Percentiles rank a stretch among this genome's conserved stretches.
phyloP scores from a whole-genome alignment of 768 basidiomycete species.

The Leccinum subgranulosum region DNA sequence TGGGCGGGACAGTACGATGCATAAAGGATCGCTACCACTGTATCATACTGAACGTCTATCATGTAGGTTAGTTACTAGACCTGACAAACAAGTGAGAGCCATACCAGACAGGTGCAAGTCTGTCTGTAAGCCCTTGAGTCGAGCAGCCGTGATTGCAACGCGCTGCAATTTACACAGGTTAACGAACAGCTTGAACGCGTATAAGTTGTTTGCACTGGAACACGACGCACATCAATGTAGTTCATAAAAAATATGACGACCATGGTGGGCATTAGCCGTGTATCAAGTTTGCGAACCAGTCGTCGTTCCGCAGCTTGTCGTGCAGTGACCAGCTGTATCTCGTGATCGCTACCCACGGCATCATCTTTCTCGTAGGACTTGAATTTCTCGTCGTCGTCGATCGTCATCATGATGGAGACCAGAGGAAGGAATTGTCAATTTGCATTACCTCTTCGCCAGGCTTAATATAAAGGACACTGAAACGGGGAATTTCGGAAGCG shows the following conservation, averaged over 20 bases:
- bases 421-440: not conserved
- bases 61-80: not conserved
- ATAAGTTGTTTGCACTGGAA: not conserved
- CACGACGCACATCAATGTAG: conserved; percentile 1
- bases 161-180: not conserved
- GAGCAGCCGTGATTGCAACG: not conserved
- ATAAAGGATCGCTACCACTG: not conserved
- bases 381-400: not conserved
- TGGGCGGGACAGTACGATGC: not conserved
- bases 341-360: not conserved
- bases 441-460: not conserved
- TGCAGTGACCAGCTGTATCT: not conserved
- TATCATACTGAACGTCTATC: not conserved
- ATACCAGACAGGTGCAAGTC: not conserved
- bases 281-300: not conserved
- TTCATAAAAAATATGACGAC: conserved; percentile 1
- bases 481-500: not conserved
- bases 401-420: not conserved
- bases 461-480: not conserved
- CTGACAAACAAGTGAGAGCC: not conserved
- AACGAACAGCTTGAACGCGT: not conserved
- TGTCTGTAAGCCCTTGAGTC: not conserved
- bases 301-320: not conserved
- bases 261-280: not conserved
- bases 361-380: not conserved